Conservation (phyloP, 768 basidiomycete species). For the Trametes coccinea region DNA sequence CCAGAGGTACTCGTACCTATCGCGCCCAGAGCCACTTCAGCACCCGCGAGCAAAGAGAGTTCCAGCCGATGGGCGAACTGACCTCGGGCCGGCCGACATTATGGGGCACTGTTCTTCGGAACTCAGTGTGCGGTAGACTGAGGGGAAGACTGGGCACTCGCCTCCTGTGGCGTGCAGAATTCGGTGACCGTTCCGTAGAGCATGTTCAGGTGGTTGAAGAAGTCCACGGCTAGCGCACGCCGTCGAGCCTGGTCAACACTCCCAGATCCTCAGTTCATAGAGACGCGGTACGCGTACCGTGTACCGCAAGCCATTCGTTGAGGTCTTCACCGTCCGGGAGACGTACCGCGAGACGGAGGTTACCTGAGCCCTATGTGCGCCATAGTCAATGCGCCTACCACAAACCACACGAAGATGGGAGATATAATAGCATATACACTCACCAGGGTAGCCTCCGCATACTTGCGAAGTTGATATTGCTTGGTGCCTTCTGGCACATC, state of each 20-base stretch:
- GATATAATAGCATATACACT: conserved; percentile 21
- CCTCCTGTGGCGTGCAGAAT: conserved; percentile 94
- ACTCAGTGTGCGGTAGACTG: not conserved
- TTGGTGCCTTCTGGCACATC: conserved; percentile 95
- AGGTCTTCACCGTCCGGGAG: conserved; percentile 96
- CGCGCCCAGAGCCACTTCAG: not conserved
- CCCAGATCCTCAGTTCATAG: not conserved
- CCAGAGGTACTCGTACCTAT: conserved; percentile 93
- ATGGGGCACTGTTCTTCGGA: conserved; percentile 71
- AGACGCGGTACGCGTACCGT: conserved; percentile 54
- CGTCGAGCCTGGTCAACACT: not conserved
- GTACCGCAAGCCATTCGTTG: conserved; percentile 99
- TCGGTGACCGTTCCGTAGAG: conserved; percentile 97
- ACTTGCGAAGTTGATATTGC: conserved; percentile 97
- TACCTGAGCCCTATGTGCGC: conserved; percentile 81
- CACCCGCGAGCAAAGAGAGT: conserved; percentile 9
- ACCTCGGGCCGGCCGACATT: conserved; percentile 96
- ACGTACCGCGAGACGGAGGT: conserved; percentile 87
- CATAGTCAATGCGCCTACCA: not conserved
- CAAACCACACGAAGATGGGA: too few species aligned
- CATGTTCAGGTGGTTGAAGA: conserved; percentile 99
- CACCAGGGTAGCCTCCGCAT: conserved; percentile 93
- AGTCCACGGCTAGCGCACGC: conserved; percentile 79
- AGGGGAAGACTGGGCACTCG: conserved; percentile 36
- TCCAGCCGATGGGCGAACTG: conserved; percentile 25